Evolutionary conservation across 371 early-diverging fungal species (phyloP), one percentile per base, ranked within the genome.

Genomic region (Rhizomucor pusillus): DNA sequence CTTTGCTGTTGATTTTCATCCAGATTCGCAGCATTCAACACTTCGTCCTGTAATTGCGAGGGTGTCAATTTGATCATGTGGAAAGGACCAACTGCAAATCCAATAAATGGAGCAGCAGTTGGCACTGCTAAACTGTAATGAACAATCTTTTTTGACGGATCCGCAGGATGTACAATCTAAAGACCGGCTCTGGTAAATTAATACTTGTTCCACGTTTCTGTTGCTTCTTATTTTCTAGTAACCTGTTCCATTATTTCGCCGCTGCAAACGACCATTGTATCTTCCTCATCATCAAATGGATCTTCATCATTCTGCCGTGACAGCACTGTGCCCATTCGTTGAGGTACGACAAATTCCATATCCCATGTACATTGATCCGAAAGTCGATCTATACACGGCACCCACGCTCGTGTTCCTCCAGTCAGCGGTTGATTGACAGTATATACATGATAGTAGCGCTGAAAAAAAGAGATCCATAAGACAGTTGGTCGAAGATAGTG

Each of bases 361-460:
- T 92, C 93, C 94, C 94, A 96, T 3, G 91, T 92, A 49, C 86
- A 85, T 53, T 89, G 69, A 43, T 89, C 90, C 13, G 84, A 79
- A 7, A 84, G 57, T 18, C 77, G 70, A 62, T 96, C 95, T 40
- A 92, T 61, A 62, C 95, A 95, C 1, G 97, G 97, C 43, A 94
- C 71, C 95, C 95, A 95, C 37, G 81, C 62, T 2, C 97, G 84
- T 5, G 93, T 85, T 24, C 79, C 82, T 4, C 91, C 90, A 33
- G 90, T 88, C 9, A 82, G 60, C 19, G 87, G 82, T 43, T 86
- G 87, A 59, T 90, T 89, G 51, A 88, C 82, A 5, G 92, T 91
- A 67, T 90, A 90, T 59, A 88, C 68, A 65, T 89, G 86, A 47
- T 86, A 81, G 47, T 75, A 68, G 18, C 81, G 68, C 85, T 86